These are phyloP conservation scores for Euphorbia tirucalli DNA, from an alignment of 345 rosid genomes.

Conservation along the genomic window DNA sequence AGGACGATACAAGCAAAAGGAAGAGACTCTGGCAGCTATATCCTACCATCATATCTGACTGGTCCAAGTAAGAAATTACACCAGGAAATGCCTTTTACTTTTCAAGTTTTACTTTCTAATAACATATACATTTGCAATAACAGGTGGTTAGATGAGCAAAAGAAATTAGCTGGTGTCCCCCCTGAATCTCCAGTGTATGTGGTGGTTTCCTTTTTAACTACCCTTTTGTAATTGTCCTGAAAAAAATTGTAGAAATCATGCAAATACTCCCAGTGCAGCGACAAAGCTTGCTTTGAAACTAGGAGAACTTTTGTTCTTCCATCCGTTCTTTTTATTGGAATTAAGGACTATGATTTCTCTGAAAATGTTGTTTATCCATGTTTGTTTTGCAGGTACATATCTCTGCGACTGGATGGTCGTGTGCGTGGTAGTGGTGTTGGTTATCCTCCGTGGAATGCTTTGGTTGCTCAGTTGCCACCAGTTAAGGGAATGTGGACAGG, in stretches of 20 bases:
- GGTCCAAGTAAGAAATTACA: slow-evolving; percentile 67
- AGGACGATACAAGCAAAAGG: slow-evolving; percentile 47
- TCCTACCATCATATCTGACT: slow-evolving; percentile 58
- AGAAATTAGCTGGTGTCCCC: slow-evolving; percentile 73
- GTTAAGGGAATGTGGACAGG: slow-evolving; percentile 90
- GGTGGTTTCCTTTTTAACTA: slow-evolving; percentile 2
- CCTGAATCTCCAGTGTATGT: slow-evolving; percentile 90
- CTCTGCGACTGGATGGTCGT: slow-evolving; percentile 87
- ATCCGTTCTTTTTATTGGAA: background rate
- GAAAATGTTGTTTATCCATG: background rate
- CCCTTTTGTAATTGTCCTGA: slow-evolving; percentile 1
- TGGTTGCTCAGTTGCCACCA: slow-evolving; percentile 87
- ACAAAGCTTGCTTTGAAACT: background rate
- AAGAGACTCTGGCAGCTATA: slow-evolving; percentile 84
- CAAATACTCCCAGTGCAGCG: background rate
- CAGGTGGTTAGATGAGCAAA: slow-evolving; percentile 90
- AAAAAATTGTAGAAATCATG: background rate
- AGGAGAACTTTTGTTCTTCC: background rate
- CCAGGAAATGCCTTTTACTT: background rate
- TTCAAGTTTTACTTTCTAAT: slow-evolving; percentile 5
- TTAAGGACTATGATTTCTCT: background rate
- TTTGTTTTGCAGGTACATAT: slow-evolving; percentile 59
- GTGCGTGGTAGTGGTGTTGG: slow-evolving; percentile 95
- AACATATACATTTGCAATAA: slow-evolving; percentile 6
- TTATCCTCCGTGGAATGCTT: slow-evolving; percentile 97